A percentile compares a stretch with the other conserved stretches of the same genome.
phyloP scores from a whole-genome alignment of 345 rosid genomes.

The Eucalyptus tenuipes region DNA sequence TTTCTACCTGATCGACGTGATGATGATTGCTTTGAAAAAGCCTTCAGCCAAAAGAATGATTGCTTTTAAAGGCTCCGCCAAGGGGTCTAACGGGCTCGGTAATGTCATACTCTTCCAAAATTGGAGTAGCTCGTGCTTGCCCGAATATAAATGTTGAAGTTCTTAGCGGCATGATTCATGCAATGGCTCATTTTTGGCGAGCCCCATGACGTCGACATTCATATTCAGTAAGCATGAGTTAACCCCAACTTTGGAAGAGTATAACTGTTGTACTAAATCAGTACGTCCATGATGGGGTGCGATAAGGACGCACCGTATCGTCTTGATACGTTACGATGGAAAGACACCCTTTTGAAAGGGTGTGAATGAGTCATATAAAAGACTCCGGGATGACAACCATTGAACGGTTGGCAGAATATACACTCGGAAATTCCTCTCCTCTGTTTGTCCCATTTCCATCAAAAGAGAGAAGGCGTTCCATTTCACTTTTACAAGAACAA shows the following conservation, averaged over 20 bases:
- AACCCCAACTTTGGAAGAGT: not conserved
- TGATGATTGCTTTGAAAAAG: not conserved
- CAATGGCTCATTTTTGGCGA: not conserved
- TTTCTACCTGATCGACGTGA: accelerated
- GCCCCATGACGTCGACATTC: accelerated
- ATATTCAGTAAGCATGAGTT: accelerated
- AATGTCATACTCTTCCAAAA: not conserved
- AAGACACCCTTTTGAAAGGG: no score
- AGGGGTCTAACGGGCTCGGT: not conserved
- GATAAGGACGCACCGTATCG: no score
- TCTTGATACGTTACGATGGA: no score
- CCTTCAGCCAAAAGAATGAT: not conserved
- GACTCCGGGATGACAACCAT: no score
- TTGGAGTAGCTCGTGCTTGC: not conserved
- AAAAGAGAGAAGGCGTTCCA: no score
- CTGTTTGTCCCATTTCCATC: no score
- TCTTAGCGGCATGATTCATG: not conserved
- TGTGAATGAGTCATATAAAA: no score
- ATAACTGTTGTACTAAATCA: no score
- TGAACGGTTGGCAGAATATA: no score
- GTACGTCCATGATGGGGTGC: no score
- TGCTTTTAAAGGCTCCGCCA: not conserved
- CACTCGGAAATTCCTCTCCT: no score
- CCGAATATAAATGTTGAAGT: not conserved
- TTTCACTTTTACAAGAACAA: no score